Base-by-base conservation (phyloP, 345 rosid genomes). In the Carallia brachiata region DNA sequence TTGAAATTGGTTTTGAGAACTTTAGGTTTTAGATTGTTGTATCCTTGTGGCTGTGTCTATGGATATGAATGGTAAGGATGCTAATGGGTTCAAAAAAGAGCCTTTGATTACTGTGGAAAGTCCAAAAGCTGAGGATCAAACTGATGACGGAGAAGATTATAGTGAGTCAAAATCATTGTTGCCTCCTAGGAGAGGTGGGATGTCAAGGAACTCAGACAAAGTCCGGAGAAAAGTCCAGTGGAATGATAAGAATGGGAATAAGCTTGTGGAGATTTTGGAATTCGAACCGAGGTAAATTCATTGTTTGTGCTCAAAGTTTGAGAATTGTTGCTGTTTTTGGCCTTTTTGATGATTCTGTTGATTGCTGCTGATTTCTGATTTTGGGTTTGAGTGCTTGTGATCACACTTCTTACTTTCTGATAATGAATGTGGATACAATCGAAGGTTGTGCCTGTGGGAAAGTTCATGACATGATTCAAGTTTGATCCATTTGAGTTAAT, bases 181-280 rank as follows among this genome's bases (percentile, higher is more conserved):
- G 81, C 90, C 96, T 53, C 89, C 90, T 1, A 79, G 89, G 79
- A 83, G 30, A 68, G 91, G 87, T 77, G 91, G 87, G 63, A 92
- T 90, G 87, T 83, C 88, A 0, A 89, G 87, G 73, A 86, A 79
- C 28, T 68, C 74, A 7, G 84, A 84, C 39, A 89, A 89, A 80
- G 81, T 77, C 1, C 65, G 76, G 76, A 79, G 94, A 73, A 92
- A 85, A 78, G 99, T 95, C 63, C 92, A 90, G 74, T 95, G 99
- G 99, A 95, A 92, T 62, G 99, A 95, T 44, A 87, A 37, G 48
- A 84, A 85, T 65, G 98, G 99, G 68, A 85, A 92, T 70, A 82
- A 87, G 75, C 99, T 95, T 66, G 88, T 74, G 5, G 94, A 92
- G 86, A 81, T 92, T 71, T 70, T 92, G 71, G 96, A 85, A 67